Evolutionary conservation across 2,329 filamentous ascomycete species (phyloP), one percentile per base, ranked within the genome.

Genomic region (Aureobasidium lini): DNA sequence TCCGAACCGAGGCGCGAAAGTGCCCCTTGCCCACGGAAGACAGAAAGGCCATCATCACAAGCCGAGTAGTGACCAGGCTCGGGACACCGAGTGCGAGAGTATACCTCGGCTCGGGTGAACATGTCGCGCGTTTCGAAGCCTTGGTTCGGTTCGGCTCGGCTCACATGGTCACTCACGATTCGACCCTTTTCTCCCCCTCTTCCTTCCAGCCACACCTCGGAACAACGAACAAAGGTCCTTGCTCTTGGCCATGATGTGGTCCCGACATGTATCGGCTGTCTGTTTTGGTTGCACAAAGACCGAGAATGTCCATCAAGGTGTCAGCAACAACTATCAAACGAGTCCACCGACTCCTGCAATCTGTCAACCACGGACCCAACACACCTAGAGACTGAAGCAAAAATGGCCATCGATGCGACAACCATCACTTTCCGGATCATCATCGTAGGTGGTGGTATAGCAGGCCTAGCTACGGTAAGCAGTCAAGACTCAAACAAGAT

Each of bases 381-480:
- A 48, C 31, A 11, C 8, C 31, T 11, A 15, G 2, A 18, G 9
- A 32, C 6, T 6, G 18, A 11, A 11, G 1, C 31, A 48, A 48
- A 13, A 13, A 49, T 49, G 31, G 31, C 47, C 3, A 49, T 49
- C 9, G 47, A 54, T 31, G 50, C 37, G 42, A 44, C 61, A 37
- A 62, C 58, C 43, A 34, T 54, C 53, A 13, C 63, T 56, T 70
- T 72, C 64, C 65, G 63, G 49, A 71, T 72, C 60, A 63, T 70
- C 61, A 72, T 63, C 69, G 71, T 67, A 42, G 65, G 67, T 37
- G 69, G 69, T 40, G 69, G 69, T 57, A 70, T 70, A 48, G 66
- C 64, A 18, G 67, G 68, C 34, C 60, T 70, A 32, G 64, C 67
- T 37, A 66, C 67, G 6, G 69, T 68, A 70, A 73, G 53, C 67